These are phyloP conservation scores for Brassica napus DNA, from an alignment of 345 rosid genomes.

Conservation along the genomic window DNA sequence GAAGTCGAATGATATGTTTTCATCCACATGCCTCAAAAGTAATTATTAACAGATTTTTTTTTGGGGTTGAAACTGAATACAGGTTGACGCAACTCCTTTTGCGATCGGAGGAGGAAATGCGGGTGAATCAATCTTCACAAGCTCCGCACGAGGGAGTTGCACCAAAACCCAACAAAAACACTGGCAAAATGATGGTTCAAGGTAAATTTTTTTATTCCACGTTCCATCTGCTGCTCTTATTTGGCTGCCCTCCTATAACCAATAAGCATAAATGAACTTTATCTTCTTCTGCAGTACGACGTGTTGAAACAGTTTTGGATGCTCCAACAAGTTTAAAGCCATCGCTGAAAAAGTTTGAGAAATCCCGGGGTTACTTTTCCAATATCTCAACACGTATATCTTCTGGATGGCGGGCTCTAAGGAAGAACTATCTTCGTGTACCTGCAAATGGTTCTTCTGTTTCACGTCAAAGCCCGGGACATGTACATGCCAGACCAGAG, in stretches of 20 bases:
- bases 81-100: conserved; percentile 77
- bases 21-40: conserved; percentile 11
- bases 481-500: too few species aligned
- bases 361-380: conserved; percentile 59
- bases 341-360: conserved; percentile 55
- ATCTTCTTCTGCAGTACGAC: conserved; percentile 64
- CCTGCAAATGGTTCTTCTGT: conserved; percentile 61
- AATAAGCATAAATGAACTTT: not conserved
- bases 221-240: conserved; percentile 12
- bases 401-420: conserved; percentile 72
- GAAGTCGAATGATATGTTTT: conserved; percentile 6
- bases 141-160: conserved; percentile 60
- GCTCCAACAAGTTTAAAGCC: conserved; percentile 76
- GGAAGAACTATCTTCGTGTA: conserved; percentile 59
- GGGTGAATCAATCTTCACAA: conserved; percentile 66
- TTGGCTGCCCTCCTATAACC: conserved; percentile 7
- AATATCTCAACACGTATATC: conserved; percentile 56
- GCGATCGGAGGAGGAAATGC: conserved; percentile 92
- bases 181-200: conserved; percentile 97
- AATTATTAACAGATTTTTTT: not conserved
- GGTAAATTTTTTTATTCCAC: conserved; percentile 45
- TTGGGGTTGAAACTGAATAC: conserved; percentile 4
- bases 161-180: conserved; percentile 70
- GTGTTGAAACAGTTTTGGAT: conserved; percentile 72
- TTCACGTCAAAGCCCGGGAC: too few species aligned